phyloP scores from a whole-genome alignment of 2,329 filamentous ascomycete species.

The Westerdykella aurantiaca region DNA sequence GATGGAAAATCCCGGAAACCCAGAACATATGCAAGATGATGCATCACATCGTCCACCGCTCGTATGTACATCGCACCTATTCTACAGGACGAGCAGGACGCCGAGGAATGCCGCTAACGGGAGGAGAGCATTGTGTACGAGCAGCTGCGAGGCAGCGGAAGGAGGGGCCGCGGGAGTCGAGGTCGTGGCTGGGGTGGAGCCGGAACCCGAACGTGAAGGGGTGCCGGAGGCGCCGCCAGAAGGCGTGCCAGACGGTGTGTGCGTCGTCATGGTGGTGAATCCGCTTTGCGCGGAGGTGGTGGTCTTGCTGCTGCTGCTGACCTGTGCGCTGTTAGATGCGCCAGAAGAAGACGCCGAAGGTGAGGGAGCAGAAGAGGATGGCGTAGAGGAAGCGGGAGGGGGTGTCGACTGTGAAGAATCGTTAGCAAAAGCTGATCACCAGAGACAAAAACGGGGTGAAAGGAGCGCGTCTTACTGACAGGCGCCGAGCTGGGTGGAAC shows the following conservation, averaged over 20 bases:
- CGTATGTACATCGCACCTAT: too few relatives aligned
- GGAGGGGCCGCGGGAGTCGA: neutral
- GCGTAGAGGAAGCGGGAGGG: conserved; percentile 50
- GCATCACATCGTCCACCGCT: too few relatives aligned
- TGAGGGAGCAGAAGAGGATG: conserved; percentile 40
- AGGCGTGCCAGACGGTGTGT: conserved; percentile 18
- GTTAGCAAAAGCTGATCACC: conserved; percentile 11
- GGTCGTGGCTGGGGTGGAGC: neutral
- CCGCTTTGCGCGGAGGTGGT: conserved; percentile 42
- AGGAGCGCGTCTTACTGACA: conserved; percentile 56
- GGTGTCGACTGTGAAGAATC: conserved; percentile 42
- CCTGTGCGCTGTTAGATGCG: conserved; percentile 27
- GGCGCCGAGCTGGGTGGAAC: conserved; percentile 63
- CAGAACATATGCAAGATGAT: too few relatives aligned
- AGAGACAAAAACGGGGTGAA: conserved; percentile 17
- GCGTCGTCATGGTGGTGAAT: conserved; percentile 45
- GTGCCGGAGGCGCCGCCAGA: conserved; percentile 1
- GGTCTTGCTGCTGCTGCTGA: conserved; percentile 35
- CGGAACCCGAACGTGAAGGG: neutral
- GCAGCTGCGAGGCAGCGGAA: conserved; percentile 3
- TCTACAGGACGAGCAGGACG: too few relatives aligned
- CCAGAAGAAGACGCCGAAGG: conserved; percentile 36
- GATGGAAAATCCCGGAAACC: too few relatives aligned
- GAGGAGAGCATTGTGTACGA: too few relatives aligned
- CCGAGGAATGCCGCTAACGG: too few relatives aligned